These are phyloP conservation scores for Hibiscus mutabilis DNA, from an alignment of 345 rosid species.

Conservation along the genomic window DNA sequence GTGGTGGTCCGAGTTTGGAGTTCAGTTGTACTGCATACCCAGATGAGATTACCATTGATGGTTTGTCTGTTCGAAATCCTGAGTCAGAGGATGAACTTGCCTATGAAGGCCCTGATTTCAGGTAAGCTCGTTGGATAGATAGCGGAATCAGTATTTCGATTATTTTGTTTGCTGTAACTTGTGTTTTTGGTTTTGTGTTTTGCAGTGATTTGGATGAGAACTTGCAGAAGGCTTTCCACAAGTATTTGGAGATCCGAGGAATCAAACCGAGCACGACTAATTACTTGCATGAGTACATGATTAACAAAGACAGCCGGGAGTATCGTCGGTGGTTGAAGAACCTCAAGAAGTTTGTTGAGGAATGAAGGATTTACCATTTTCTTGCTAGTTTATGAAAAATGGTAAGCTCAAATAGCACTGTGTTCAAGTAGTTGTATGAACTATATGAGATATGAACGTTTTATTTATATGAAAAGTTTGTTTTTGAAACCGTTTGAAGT, in stretches of 20 bases:
- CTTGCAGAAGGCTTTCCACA: constrained; percentile 72
- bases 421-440: neutral
- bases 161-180: neutral
- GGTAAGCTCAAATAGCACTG: neutral
- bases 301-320: constrained; percentile 75
- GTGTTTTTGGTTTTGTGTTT: neutral
- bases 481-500: no score
- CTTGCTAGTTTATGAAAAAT: neutral
- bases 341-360: constrained; percentile 58
- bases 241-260: constrained; percentile 73
- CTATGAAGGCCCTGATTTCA: neutral
- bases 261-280: constrained; percentile 63
- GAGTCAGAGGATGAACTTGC: neutral
- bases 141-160: neutral
- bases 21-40: neutral
- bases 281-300: constrained; percentile 92
- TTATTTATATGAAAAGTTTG: no score
- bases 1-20: neutral
- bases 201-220: constrained; percentile 85
- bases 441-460: neutral
- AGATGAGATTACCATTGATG: neutral
- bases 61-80: neutral
- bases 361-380: constrained; percentile 18
- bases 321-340: constrained; percentile 62
- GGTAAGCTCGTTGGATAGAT: neutral